Evolutionary conservation across 441 rosid genomes (phyloP).

Genomic region (Croton setiger): DNA sequence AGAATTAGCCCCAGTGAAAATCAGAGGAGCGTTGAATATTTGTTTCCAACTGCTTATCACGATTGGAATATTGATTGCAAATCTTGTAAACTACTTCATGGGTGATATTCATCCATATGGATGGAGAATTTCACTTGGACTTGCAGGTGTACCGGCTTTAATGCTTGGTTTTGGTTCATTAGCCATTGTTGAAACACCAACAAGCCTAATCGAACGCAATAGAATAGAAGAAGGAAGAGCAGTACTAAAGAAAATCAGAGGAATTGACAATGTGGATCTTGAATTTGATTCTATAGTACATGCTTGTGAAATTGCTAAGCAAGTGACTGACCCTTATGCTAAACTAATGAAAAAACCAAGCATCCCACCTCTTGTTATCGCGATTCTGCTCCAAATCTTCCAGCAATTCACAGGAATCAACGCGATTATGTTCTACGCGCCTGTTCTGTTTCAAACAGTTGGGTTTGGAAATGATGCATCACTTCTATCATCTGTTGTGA

Average conservation of each 20-base stretch:
- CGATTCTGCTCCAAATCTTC: slow-evolving; percentile 38
- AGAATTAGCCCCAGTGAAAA: slow-evolving; percentile 18
- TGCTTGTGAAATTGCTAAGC: slow-evolving; percentile 16
- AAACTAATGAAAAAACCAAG: slow-evolving; percentile 33
- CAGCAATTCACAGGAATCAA: slow-evolving; percentile 70
- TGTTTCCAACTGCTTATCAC: slow-evolving; percentile 17
- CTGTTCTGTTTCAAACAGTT: slow-evolving; percentile 59
- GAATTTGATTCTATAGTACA: slow-evolving; percentile 21
- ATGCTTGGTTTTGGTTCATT: slow-evolving; percentile 20
- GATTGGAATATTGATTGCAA: slow-evolving; percentile 24
- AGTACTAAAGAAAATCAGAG: slow-evolving; percentile 18
- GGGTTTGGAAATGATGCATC: slow-evolving; percentile 58
- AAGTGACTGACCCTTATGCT: slow-evolving; percentile 10
- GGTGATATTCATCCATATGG: slow-evolving; percentile 11
- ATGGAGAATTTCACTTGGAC: slow-evolving; percentile 23
- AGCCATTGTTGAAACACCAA: slow-evolving; percentile 18
- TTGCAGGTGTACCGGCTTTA: slow-evolving; percentile 20
- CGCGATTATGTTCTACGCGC: slow-evolving; percentile 70
- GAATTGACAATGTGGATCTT: slow-evolving; percentile 17
- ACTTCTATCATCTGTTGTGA: slow-evolving; percentile 49
- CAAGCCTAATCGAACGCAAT: slow-evolving; percentile 18
- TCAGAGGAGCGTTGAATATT: slow-evolving; percentile 20
- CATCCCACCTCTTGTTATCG: slow-evolving; percentile 43
- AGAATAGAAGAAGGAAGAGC: slow-evolving; percentile 10
- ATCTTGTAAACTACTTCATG: slow-evolving; percentile 13